These are phyloP conservation scores for Fomitopsis pulvina DNA, from an alignment of 768 basidiomycete species.

Conservation along the genomic window DNA sequence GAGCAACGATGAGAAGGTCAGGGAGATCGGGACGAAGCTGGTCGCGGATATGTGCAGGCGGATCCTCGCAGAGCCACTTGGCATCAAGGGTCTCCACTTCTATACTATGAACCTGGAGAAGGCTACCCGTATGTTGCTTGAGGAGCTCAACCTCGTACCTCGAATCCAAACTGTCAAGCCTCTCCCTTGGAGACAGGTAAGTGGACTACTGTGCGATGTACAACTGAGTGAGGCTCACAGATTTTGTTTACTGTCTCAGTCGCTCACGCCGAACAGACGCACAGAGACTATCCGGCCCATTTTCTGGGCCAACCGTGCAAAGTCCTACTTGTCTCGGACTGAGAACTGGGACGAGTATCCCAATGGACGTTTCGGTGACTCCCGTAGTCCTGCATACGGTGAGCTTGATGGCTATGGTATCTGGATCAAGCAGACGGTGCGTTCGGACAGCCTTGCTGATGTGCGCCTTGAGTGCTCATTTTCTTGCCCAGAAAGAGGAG, in stretches of 20 bases:
- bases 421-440: constrained; percentile 82
- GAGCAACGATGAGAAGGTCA: constrained; percentile 89
- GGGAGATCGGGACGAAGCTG: constrained; percentile 87
- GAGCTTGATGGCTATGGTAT: constrained; percentile 97
- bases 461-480: neutral
- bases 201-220: constrained; percentile 11
- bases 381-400: constrained; percentile 95
- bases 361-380: constrained; percentile 97
- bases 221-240: constrained; percentile 9
- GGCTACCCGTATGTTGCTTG: constrained; percentile 90
- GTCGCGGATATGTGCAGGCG: constrained; percentile 91
- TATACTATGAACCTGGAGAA: constrained; percentile 98
- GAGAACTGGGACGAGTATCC: constrained; percentile 99
- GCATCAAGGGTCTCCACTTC: constrained; percentile 87
- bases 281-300: constrained; percentile 94
- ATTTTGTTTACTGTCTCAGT: constrained; percentile 42
- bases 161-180: constrained; percentile 90
- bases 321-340: constrained; percentile 92
- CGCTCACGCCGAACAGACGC: constrained; percentile 87
- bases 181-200: constrained; percentile 92
- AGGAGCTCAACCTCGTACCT: constrained; percentile 86
- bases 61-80: constrained; percentile 75
- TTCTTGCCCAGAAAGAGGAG: constrained; percentile 62
- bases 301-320: constrained; percentile 97
- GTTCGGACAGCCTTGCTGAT: constrained; percentile 13